phyloP scores from a whole-genome alignment of 176 grass and related monocot species.

The Aegilops sharonensis region DNA sequence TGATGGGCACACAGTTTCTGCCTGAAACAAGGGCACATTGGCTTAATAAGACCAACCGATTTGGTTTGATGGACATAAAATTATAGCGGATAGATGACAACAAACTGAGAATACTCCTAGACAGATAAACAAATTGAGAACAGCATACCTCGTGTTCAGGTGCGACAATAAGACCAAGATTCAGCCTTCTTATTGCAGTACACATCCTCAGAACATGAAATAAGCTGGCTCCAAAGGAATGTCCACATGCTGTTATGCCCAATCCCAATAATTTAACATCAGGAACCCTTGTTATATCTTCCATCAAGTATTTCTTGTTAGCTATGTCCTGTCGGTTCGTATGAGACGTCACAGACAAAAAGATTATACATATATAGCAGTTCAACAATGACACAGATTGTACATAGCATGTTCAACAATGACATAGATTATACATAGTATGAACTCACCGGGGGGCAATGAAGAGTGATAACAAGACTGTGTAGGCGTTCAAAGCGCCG shows the following conservation, averaged over 20 bases:
- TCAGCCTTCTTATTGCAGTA: slow-evolving; percentile 10
- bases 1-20: background rate
- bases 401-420: no score
- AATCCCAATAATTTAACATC: background rate
- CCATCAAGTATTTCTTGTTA: slow-evolving; percentile 7
- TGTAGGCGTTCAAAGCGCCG: background rate
- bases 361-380: background rate
- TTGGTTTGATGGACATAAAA: background rate
- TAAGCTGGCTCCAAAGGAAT: slow-evolving; percentile 8
- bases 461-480: background rate
- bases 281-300: slow-evolving; percentile 16
- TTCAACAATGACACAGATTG: no score
- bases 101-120: no score
- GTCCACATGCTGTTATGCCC: background rate
- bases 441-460: no score
- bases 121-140: background rate
- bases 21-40: background rate
- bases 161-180: background rate
- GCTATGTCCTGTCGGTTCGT: background rate
- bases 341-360: background rate
- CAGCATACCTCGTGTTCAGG: background rate
- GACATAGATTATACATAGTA: background rate
- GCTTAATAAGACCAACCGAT: background rate
- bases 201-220: slow-evolving; percentile 20
- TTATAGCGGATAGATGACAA: background rate